Evolutionary conservation across 139 green algal genomes (phyloP), one percentile per base, ranked within the genome.

Genomic region (Desmodesmus armatus): DNA sequence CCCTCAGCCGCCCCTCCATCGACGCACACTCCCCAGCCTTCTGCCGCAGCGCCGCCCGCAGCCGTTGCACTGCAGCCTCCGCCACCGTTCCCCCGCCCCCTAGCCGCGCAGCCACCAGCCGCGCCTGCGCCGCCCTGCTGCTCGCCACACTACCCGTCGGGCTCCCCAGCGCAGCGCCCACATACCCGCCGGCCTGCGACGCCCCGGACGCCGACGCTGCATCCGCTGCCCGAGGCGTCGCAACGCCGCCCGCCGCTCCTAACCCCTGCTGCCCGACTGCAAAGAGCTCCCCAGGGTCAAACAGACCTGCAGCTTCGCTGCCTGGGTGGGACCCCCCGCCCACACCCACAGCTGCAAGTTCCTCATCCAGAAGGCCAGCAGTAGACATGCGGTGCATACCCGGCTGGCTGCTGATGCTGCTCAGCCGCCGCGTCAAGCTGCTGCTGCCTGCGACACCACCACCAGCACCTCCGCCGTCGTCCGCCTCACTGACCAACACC

Each of bases 401-500:
- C 15, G 74, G 74, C 43, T 70, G 21, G n/a, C n/a, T n/a, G n/a
- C n/a, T n/a, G n/a, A n/a, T n/a, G n/a, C n/a, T n/a, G n/a, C n/a
- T n/a, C n/a, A n/a, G n/a, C n/a, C n/a, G n/a, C n/a, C n/a, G n/a
- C n/a, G n/a, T n/a, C n/a, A n/a, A n/a, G n/a, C n/a, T n/a, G n/a
- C n/a, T n/a, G n/a, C 74, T 82, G 19, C 74, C n/a, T n/a, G n/a
- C 74, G 2, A 37, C 11, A 25, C 49, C 49, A 35, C 35, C 35
- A 15, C 13, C 74, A 62, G 60, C 82, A 78, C 41, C n/a, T 39
- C 29, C 71, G 29, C 27, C 5, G 49, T 75, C 60, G 73, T 92
- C 87, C 1, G 84, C 85, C 35, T 95, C 90, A 60, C 88, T 88
- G 19, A 94, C 37, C 40, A 96, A 88, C 85, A 93, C 87, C 93